phyloP scores from a whole-genome alignment of 257 asterid genomes.

The Solanum neorickii region DNA sequence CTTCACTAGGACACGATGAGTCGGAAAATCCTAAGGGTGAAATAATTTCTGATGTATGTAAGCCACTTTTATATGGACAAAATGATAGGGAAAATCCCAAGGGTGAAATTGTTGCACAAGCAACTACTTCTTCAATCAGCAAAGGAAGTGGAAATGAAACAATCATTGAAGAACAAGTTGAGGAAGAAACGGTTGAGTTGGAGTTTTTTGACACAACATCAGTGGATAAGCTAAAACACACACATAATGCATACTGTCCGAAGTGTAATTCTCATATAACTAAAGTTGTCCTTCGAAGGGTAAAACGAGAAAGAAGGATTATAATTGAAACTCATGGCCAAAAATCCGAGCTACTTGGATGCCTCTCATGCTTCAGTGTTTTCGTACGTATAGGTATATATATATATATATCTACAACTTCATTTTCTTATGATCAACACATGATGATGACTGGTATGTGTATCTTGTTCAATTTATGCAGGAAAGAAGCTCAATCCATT shows the following conservation, averaged over 20 bases:
- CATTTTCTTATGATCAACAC: background rate
- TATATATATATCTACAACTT: background rate
- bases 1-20: background rate
- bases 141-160: conserved; percentile 2
- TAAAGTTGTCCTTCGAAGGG: conserved; percentile 50
- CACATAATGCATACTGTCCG: conserved; percentile 52
- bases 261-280: conserved; percentile 42
- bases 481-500: conserved; percentile 35
- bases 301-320: background rate
- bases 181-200: conserved; percentile 45
- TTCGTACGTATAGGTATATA: conserved; percentile 20
- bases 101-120: background rate
- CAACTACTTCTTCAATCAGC: background rate
- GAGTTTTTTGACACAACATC: conserved; percentile 43
- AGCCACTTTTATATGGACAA: background rate
- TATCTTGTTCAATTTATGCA: conserved; percentile 1
- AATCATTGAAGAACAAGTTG: conserved; percentile 20
- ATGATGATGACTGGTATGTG: background rate
- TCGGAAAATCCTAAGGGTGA: background rate
- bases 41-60: background rate
- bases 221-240: conserved; percentile 36
- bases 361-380: conserved; percentile 49
- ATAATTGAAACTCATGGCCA: background rate
- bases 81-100: background rate
- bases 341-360: conserved; percentile 27